Percentiles rank a stretch among this genome's conserved stretches.
phyloP scores from a whole-genome alignment of 1,284 basidiomycete genomes.

The Jaminaea rosea region DNA sequence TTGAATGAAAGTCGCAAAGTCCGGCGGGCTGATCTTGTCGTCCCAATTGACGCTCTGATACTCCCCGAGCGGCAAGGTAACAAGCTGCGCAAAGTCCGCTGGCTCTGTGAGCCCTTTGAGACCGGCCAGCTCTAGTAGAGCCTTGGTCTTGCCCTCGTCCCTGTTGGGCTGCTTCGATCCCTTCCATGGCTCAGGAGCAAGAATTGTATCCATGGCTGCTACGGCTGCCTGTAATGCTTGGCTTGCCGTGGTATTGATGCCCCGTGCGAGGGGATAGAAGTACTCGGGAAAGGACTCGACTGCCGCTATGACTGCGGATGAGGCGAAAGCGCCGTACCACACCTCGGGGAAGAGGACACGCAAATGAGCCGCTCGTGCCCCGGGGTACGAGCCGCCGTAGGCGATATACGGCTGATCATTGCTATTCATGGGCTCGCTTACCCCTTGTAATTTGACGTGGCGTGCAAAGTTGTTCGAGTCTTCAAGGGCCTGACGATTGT shows the following conservation, averaged over 20 bases:
- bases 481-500: constrained; percentile 78
- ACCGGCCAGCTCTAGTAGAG: constrained; percentile 26
- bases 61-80: constrained; percentile 28
- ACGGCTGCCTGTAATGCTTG: constrained; percentile 57
- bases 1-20: constrained; percentile 17
- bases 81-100: constrained; percentile 32
- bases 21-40: constrained; percentile 9
- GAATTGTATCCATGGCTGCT: constrained; percentile 29
- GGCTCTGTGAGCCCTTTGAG: constrained; percentile 21
- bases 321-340: constrained; percentile 83
- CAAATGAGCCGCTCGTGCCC: constrained; percentile 88
- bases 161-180: constrained; percentile 22
- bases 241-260: constrained; percentile 65
- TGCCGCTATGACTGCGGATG: constrained; percentile 48
- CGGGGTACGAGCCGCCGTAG: constrained; percentile 77
- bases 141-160: constrained; percentile 12
- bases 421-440: constrained; percentile 55
- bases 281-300: constrained; percentile 54
- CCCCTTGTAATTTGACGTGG: constrained; percentile 62
- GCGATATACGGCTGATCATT: constrained; percentile 73
- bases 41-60: constrained; percentile 30
- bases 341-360: constrained; percentile 73
- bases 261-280: constrained; percentile 71
- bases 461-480: constrained; percentile 86
- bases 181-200: constrained; percentile 29